These are phyloP conservation scores for Viola odorata DNA, from an alignment of 345 rosid species.

Conservation along the genomic window DNA sequence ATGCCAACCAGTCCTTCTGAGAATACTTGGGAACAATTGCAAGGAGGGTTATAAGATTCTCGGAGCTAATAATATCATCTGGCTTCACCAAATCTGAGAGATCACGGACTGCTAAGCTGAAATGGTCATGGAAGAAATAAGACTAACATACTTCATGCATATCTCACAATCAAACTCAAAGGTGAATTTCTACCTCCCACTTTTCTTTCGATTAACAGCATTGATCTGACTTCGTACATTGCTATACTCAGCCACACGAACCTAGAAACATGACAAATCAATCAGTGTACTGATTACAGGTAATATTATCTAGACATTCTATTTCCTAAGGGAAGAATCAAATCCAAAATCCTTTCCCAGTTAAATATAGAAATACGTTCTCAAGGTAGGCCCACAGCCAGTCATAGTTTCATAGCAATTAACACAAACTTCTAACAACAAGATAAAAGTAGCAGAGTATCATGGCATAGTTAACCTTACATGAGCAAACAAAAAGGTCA, in stretches of 20 bases:
- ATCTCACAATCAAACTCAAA: neutral
- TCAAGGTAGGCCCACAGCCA: neutral
- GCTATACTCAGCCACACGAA: slow-evolving; percentile 91
- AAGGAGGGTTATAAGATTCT: slow-evolving; percentile 79
- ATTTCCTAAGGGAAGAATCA: no score
- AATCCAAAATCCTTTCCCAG: no score
- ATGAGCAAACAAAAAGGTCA: neutral
- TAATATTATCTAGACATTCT: no score
- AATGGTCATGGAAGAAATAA: slow-evolving; percentile 19
- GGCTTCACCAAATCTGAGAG: slow-evolving; percentile 88
- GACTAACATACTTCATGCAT: neutral
- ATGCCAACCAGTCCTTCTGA: slow-evolving; percentile 95
- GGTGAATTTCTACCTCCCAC: slow-evolving; percentile 63
- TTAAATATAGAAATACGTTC: no score
- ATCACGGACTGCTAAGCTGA: slow-evolving; percentile 99
- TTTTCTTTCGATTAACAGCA: slow-evolving; percentile 91
- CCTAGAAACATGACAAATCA: slow-evolving; percentile 36
- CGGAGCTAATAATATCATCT: slow-evolving; percentile 76
- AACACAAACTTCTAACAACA: neutral
- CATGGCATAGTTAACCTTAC: no score
- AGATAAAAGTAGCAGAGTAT: neutral
- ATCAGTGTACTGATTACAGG: no score
- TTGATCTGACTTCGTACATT: slow-evolving; percentile 93
- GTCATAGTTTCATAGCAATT: neutral
- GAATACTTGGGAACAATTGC: slow-evolving; percentile 90